Conservation (phyloP, 2,329 filamentous ascomycete genomes). For the Zymoseptoria passerinii region DNA sequence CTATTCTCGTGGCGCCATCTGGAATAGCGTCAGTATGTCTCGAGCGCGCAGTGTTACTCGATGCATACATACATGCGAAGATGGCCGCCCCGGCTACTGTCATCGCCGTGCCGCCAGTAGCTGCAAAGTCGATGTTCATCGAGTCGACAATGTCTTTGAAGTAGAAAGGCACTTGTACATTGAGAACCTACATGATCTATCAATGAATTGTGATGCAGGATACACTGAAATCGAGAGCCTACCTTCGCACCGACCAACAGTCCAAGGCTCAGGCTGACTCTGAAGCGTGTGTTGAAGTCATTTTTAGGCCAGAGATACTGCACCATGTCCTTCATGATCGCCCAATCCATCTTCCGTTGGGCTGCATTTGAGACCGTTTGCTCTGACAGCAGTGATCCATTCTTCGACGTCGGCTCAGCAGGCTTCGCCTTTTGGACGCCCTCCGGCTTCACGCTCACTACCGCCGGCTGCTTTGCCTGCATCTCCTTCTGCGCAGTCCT, state of each 20-base stretch:
- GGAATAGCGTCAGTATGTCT: neutral
- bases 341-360: slow-evolving; percentile 95
- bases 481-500: slow-evolving; percentile 18
- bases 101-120: slow-evolving; percentile 77
- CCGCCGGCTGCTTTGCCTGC: slow-evolving; percentile 20
- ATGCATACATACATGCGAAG: slow-evolving; percentile 46
- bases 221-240: slow-evolving; percentile 14
- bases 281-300: slow-evolving; percentile 69
- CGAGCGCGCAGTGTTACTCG: neutral
- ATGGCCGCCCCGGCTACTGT: slow-evolving; percentile 90
- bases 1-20: slow-evolving; percentile 79
- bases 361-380: slow-evolving; percentile 65
- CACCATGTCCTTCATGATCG: slow-evolving; percentile 96
- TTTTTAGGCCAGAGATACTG: slow-evolving; percentile 93
- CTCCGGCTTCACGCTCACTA: slow-evolving; percentile 30
- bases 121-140: slow-evolving; percentile 92
- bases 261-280: slow-evolving; percentile 75
- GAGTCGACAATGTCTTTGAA: slow-evolving; percentile 97
- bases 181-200: slow-evolving; percentile 54
- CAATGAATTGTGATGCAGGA: slow-evolving; percentile 17
- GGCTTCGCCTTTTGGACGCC: slow-evolving; percentile 26
- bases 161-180: slow-evolving; percentile 97
- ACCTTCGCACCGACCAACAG: slow-evolving; percentile 83
- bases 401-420: slow-evolving; percentile 28
- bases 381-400: slow-evolving; percentile 55